Percentiles rank a stretch among this genome's conserved stretches.
Evolutionary conservation across 2,329 filamentous ascomycete species (phyloP).

Genomic region (Zymoseptoria pseudotritici): DNA sequence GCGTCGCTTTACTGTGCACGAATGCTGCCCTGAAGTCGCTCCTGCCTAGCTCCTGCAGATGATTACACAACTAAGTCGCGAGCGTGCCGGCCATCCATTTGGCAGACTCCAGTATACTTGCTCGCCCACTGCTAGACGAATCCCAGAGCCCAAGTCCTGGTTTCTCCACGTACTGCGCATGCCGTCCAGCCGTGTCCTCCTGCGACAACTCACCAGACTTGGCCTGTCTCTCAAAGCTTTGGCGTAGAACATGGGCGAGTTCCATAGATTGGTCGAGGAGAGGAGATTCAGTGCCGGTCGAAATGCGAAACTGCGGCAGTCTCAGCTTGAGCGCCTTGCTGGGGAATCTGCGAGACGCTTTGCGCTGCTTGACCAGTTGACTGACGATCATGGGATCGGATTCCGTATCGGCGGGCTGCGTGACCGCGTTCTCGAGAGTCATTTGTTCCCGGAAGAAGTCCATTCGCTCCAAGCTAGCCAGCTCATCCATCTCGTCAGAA

Average conservation of each 20-base stretch:
- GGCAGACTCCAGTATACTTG: conserved; percentile 13
- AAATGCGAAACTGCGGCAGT: conserved; percentile 37
- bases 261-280: conserved; percentile 37
- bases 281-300: conserved; percentile 31
- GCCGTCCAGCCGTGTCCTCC: conserved; percentile 23
- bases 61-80: neutral
- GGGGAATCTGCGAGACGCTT: conserved; percentile 36
- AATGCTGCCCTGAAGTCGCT: too few species aligned
- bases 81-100: conserved; percentile 15
- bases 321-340: conserved; percentile 32
- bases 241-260: conserved; percentile 32
- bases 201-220: conserved; percentile 10
- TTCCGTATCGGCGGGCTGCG: neutral
- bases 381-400: neutral
- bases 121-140: conserved; percentile 9
- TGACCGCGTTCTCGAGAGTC: conserved; percentile 12
- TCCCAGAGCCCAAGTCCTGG: conserved; percentile 20
- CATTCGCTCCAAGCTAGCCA: conserved; percentile 23
- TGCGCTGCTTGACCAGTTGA: conserved; percentile 12
- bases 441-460: conserved; percentile 23
- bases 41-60: neutral
- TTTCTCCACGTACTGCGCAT: conserved; percentile 33
- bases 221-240: conserved; percentile 32
- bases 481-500: conserved; percentile 28
- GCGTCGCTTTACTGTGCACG: too few species aligned